Conservation (phyloP, 768 basidiomycete species). For the Sutorius australiensis region DNA sequence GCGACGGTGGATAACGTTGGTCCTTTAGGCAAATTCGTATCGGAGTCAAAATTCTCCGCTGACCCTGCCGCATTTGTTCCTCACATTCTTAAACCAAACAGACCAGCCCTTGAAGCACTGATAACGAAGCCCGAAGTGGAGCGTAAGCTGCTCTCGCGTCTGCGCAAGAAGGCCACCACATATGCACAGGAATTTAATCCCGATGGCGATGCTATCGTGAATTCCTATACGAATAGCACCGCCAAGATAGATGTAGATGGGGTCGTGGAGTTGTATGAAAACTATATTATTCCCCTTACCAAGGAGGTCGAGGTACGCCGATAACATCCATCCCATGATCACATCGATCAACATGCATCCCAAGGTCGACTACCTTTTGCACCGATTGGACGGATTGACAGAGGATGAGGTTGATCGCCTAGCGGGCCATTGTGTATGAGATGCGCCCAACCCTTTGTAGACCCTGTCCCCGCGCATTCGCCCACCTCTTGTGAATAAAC, state of each 20-base stretch:
- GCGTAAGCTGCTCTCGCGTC: slow-evolving; percentile 69
- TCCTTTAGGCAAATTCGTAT: slow-evolving; percentile 90
- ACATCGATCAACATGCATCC: background rate
- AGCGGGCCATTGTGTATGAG: slow-evolving; percentile 19
- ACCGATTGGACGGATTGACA: slow-evolving; percentile 80
- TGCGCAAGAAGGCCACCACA: slow-evolving; percentile 78
- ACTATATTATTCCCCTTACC: slow-evolving; percentile 94
- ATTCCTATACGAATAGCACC: slow-evolving; percentile 31
- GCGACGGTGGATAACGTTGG: slow-evolving; percentile 1
- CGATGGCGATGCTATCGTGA: slow-evolving; percentile 51
- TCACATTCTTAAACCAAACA: slow-evolving; percentile 80
- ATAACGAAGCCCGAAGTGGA: slow-evolving; percentile 99
- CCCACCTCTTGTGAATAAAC: slow-evolving; percentile 6
- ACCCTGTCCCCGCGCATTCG: slow-evolving; percentile 1
- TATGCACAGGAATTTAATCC: slow-evolving; percentile 82
- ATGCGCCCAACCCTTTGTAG: background rate
- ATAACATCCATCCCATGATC: background rate
- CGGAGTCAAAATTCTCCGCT: slow-evolving; percentile 92
- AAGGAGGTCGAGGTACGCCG: slow-evolving; percentile 92
- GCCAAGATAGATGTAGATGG: slow-evolving; percentile 88
- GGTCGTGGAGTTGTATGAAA: slow-evolving; percentile 90
- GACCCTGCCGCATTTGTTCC: slow-evolving; percentile 88
- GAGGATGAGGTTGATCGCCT: slow-evolving; percentile 75
- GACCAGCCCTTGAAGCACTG: slow-evolving; percentile 70
- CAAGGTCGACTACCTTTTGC: slow-evolving; percentile 94